Conservation (phyloP, 1,284 basidiomycete genomes). For the Wallemia hederae region DNA sequence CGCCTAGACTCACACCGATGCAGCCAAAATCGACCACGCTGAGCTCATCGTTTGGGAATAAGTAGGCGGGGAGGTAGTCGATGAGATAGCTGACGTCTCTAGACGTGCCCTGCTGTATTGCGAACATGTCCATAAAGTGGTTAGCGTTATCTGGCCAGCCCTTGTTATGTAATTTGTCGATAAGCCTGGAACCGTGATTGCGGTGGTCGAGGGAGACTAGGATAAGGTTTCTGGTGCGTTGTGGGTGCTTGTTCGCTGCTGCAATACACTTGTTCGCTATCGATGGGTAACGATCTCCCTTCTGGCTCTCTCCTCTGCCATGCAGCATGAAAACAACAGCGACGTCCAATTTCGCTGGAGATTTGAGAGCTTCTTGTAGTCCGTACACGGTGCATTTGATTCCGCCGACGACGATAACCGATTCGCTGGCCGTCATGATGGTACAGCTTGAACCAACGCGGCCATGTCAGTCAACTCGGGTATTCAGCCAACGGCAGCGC, state of each 20-base stretch:
- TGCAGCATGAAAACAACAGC: conserved; percentile 31
- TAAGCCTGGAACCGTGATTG: conserved; percentile 15
- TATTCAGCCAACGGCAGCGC: background rate
- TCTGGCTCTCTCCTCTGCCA: conserved; percentile 20
- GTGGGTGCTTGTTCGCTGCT: background rate
- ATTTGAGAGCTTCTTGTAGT: background rate
- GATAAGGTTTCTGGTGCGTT: conserved; percentile 9
- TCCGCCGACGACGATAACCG: background rate
- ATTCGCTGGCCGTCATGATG: too few relatives aligned
- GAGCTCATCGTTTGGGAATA: conserved; percentile 41
- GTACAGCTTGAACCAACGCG: background rate
- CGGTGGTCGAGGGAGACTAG: conserved; percentile 16
- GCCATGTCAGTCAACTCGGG: background rate
- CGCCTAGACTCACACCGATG: conserved; percentile 42
- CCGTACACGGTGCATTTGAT: background rate
- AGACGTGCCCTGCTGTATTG: conserved; percentile 27
- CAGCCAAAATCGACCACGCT: conserved; percentile 33
- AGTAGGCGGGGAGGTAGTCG: conserved; percentile 42
- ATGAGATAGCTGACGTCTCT: conserved; percentile 49
- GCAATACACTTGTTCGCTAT: background rate
- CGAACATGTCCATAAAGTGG: conserved; percentile 14
- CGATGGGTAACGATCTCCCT: background rate
- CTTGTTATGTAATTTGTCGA: conserved; percentile 11
- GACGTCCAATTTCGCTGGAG: conserved; percentile 13
- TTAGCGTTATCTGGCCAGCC: conserved; percentile 12